Conservation (phyloP, 75 land plant genomes). For the Azolla pinnata region DNA sequence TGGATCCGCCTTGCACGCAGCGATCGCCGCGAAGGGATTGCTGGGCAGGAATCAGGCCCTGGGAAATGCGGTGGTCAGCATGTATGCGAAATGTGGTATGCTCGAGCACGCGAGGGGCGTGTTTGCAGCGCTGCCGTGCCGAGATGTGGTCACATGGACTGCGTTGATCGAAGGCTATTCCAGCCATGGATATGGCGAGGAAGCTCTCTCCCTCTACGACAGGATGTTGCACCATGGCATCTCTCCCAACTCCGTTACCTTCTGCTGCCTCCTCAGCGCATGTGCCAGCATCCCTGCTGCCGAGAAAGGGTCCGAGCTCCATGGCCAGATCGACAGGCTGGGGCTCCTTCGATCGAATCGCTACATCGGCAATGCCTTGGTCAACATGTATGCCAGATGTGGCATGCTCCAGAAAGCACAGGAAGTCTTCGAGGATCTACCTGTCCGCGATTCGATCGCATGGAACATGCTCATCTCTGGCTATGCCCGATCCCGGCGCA, state of each 20-base stretch:
- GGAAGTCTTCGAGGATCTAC: background rate
- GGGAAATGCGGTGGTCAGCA: constrained; percentile 1
- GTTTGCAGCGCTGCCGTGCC: constrained; percentile 12
- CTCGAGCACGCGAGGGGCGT: constrained; percentile 4
- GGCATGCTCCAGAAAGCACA: background rate
- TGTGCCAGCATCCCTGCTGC: constrained; percentile 12
- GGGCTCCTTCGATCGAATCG: too few relatives aligned
- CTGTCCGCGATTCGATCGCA: background rate
- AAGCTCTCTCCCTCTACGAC: constrained; percentile 16
- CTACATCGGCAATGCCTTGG: too few relatives aligned
- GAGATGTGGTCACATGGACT: constrained; percentile 16
- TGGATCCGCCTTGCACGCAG: too few relatives aligned
- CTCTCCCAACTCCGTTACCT: constrained; percentile 10
- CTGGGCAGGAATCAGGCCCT: constrained; percentile 1
- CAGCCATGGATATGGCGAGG: constrained; percentile 10
- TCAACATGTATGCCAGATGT: background rate
- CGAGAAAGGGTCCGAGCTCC: constrained; percentile 16
- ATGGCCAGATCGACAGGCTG: constrained; percentile 5
- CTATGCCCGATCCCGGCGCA: background rate
- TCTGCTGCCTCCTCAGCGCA: constrained; percentile 15
- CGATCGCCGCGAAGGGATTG: too few relatives aligned
- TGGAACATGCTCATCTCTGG: background rate
- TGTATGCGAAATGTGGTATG: constrained; percentile 8
- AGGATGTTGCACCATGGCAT: constrained; percentile 9
- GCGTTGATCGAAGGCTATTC: constrained; percentile 22